A percentile compares a stretch with the other conserved stretches of the same genome.
phyloP scores from a whole-genome alignment of 345 rosid species.

The Heritiera littoralis region DNA sequence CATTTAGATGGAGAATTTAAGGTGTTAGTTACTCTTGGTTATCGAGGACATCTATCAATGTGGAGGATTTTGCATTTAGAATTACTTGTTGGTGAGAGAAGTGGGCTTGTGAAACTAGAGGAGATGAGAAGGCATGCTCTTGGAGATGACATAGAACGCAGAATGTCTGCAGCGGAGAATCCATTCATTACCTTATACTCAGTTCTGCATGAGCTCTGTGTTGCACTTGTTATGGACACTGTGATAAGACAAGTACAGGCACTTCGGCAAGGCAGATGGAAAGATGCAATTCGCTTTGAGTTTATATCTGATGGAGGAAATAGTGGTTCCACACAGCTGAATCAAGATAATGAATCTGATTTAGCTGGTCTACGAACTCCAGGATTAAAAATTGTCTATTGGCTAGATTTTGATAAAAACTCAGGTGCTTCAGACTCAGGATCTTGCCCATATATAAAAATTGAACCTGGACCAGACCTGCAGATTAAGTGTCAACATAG shows the following conservation, averaged over 20 bases:
- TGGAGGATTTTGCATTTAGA: constrained; percentile 99
- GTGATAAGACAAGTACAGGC: constrained; percentile 90
- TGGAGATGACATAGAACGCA: constrained; percentile 95
- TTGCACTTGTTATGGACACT: constrained; percentile 92
- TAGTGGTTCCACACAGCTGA: constrained; percentile 50
- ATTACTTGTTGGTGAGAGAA: constrained; percentile 94
- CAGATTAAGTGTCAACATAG: constrained; percentile 79
- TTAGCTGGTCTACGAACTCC: constrained; percentile 72
- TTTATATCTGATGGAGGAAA: constrained; percentile 63
- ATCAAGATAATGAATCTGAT: constrained; percentile 87
- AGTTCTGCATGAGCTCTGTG: constrained; percentile 87
- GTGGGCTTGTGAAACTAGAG: constrained; percentile 75
- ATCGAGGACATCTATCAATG: constrained; percentile 85
- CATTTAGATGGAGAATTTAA: constrained; percentile 87
- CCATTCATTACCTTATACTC: constrained; percentile 76
- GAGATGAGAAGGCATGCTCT: constrained; percentile 70
- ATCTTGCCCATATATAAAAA: constrained; percentile 69
- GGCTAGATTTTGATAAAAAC: constrained; percentile 80
- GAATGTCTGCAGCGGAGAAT: constrained; percentile 89
- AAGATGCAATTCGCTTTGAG: constrained; percentile 87
- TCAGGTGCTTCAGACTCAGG: constrained; percentile 47
- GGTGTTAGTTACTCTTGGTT: constrained; percentile 96
- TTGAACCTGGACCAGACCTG: constrained; percentile 85
- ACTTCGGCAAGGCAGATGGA: constrained; percentile 93
- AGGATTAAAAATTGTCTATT: constrained; percentile 82